Evolutionary conservation across 768 basidiomycete species (phyloP), one percentile per base, ranked within the genome.

Genomic region (Rhizopogon vinicolor): DNA sequence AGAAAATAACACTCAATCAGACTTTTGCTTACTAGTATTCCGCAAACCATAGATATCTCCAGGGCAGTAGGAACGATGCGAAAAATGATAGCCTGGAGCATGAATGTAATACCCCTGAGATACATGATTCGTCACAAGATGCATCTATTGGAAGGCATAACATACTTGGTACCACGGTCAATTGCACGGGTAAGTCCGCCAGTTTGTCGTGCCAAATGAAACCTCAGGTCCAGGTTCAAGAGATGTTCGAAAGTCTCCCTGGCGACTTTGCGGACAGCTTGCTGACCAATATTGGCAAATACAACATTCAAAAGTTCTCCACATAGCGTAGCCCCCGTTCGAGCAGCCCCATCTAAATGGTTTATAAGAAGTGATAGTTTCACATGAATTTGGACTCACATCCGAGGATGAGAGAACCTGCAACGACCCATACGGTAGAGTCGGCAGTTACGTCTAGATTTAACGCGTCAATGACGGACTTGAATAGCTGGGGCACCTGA

Each of bases 401-500:
- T 46, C 93, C 96, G 40, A 94, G 73, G 53, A 99, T 83, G 54
- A 93, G 75, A 2, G 89, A 84, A n/a, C 97, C 97, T 0, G 88
- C 93, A 22, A 99, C 75, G 3, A 94, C 78, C 91, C 93, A 96
- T 3, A 91, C 93, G 0, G 95, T 93, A 5, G 87, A 82, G 7
- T 77, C 68, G 12, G 84, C 72, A 12, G 87, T 82, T 35, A 97
- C 77, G 28, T 89, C 85, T 33, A 98, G 76, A 63, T 98, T 97
- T 58, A 99, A 76, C 1, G 90, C 71, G 67, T 99, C 96, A 51
- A 99, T 85, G 42, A 99, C 82, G 28, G 79, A 71, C 72, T 98
- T 98, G 82, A 99, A 99, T 58, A 98, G 75, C 61, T 92, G 82
- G 0, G 97, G 97, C n/a, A 99, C 95, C 78, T 98, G 96, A 1